phyloP scores from a whole-genome alignment of 192 early-diverging fungal genomes.

The Lobosporangium transversale region DNA sequence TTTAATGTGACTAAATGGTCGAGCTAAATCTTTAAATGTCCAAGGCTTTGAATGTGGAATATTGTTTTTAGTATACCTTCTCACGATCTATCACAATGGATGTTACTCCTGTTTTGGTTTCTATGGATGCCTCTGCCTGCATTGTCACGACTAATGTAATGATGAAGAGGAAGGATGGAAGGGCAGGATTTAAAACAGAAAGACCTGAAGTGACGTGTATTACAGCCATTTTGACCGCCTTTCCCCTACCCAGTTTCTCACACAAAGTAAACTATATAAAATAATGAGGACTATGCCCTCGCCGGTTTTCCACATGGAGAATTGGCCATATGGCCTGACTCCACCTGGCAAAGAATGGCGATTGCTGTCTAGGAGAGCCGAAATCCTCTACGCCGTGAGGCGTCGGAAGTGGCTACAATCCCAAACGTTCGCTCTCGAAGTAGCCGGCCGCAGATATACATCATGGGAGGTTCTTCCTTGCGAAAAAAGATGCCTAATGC shows the following conservation, averaged over 20 bases:
- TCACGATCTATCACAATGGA: slow-evolving; percentile 5
- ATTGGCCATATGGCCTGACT: slow-evolving; percentile 55
- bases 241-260: too few species aligned
- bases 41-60: not conserved
- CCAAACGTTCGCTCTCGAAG: slow-evolving; percentile 50
- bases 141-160: too few species aligned
- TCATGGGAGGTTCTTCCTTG: slow-evolving; percentile 25
- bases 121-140: too few species aligned
- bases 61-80: slow-evolving; percentile 8
- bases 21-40: not conserved
- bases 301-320: slow-evolving; percentile 56
- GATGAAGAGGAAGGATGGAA: too few species aligned
- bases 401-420: slow-evolving; percentile 27
- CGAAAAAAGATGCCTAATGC: slow-evolving; percentile 51
- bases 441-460: slow-evolving; percentile 56
- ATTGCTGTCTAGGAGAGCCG: slow-evolving; percentile 43
- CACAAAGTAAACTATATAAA: too few species aligned
- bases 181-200: too few species aligned
- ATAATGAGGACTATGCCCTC: slow-evolving; percentile 39
- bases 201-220: too few species aligned
- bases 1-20: not conserved
- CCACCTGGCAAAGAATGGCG: slow-evolving; percentile 58
- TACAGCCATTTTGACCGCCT: too few species aligned
- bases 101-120: not conserved
- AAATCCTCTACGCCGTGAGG: too few species aligned